These are phyloP conservation scores for Mortierella sp. DNA, from an alignment of 371 early-diverging fungal genomes.

Conservation along the genomic window DNA sequence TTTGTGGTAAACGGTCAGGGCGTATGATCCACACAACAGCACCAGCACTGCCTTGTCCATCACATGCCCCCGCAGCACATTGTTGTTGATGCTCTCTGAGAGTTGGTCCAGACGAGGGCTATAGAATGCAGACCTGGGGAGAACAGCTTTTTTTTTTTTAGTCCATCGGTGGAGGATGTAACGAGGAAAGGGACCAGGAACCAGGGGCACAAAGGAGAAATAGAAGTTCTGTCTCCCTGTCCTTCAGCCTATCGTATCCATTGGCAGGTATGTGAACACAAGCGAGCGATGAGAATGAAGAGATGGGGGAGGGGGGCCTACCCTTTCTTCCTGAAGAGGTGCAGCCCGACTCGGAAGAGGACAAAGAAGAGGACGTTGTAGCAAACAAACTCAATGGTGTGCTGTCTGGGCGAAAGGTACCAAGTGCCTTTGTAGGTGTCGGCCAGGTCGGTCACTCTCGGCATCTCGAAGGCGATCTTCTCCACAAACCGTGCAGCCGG, in stretches of 20 bases:
- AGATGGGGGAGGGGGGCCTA: constrained; percentile 6
- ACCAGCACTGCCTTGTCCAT: constrained; percentile 48
- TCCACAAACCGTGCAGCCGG: constrained; percentile 48
- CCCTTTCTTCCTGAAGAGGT: constrained; percentile 47
- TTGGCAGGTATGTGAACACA: too few species aligned
- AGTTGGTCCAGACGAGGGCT: constrained; percentile 48
- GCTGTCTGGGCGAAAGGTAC: constrained; percentile 51
- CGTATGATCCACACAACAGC: constrained; percentile 44
- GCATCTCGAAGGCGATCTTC: constrained; percentile 45
- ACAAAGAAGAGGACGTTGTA: constrained; percentile 50
- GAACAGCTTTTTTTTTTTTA: too few species aligned
- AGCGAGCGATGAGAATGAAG: too few species aligned
- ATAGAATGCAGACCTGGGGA: constrained; percentile 42
- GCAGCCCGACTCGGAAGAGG: constrained; percentile 27
- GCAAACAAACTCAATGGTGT: constrained; percentile 52
- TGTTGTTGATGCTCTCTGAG: constrained; percentile 37
- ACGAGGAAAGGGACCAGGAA: neutral
- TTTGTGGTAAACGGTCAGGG: constrained; percentile 50
- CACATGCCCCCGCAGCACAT: constrained; percentile 41
- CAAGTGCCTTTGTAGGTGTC: constrained; percentile 55
- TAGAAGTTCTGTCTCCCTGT: too few species aligned
- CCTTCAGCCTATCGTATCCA: too few species aligned
- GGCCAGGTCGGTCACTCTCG: constrained; percentile 42
- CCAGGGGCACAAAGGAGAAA: too few species aligned
- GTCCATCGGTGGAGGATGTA: too few species aligned